These are phyloP conservation scores for Penicillium concentricum DNA, from an alignment of 2,329 filamentous ascomycete species.

Conservation along the genomic window DNA sequence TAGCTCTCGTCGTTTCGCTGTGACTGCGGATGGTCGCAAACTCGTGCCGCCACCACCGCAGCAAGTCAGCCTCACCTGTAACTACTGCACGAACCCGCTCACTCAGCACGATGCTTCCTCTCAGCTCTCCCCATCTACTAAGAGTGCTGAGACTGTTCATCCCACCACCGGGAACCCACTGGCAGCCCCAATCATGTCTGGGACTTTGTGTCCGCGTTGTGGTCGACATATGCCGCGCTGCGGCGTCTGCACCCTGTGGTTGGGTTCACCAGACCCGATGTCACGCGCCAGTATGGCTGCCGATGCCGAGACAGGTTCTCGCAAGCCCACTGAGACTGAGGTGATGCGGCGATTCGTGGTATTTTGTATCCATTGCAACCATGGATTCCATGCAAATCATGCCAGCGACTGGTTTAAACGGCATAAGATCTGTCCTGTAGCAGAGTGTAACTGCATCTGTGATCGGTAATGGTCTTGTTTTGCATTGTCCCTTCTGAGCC, in stretches of 20 bases:
- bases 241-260: slow-evolving; percentile 61
- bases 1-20: slow-evolving; percentile 54
- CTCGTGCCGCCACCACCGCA: slow-evolving; percentile 51
- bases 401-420: slow-evolving; percentile 59
- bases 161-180: slow-evolving; percentile 37
- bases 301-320: slow-evolving; percentile 30
- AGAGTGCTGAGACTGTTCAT: slow-evolving; percentile 34
- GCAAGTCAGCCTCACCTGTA: slow-evolving; percentile 59
- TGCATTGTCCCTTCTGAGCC: neutral
- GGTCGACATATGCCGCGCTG: slow-evolving; percentile 63
- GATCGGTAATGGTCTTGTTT: slow-evolving; percentile 29
- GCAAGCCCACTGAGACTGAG: slow-evolving; percentile 39
- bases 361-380: slow-evolving; percentile 63
- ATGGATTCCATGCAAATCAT: slow-evolving; percentile 64
- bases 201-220: slow-evolving; percentile 61
- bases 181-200: slow-evolving; percentile 38
- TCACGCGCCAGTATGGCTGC: slow-evolving; percentile 39
- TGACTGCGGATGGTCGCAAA: slow-evolving; percentile 50
- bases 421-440: slow-evolving; percentile 41
- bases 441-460: slow-evolving; percentile 43
- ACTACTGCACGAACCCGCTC: slow-evolving; percentile 59
- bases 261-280: slow-evolving; percentile 58
- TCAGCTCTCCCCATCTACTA: slow-evolving; percentile 25
- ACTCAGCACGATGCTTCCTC: slow-evolving; percentile 45
- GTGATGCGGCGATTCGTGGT: slow-evolving; percentile 56